Percentiles rank a stretch among this genome's conserved stretches.
These are phyloP conservation scores for Geosmithia putterillii DNA, from an alignment of 2,329 filamentous ascomycete genomes.

Conservation along the genomic window DNA sequence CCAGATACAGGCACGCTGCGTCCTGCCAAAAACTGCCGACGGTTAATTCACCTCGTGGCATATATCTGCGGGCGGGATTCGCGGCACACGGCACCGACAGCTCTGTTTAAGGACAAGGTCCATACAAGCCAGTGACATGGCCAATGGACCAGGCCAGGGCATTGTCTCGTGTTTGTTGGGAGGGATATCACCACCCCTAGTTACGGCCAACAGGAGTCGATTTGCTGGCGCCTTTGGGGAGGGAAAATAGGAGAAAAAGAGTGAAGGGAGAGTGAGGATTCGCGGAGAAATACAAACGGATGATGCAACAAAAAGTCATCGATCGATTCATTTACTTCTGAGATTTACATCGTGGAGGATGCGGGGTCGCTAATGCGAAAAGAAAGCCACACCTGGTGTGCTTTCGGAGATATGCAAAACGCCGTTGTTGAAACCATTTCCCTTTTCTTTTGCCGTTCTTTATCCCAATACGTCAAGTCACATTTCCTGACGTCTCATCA, in stretches of 20 bases:
- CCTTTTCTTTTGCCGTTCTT: slow-evolving; percentile 1
- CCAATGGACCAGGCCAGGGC: background rate
- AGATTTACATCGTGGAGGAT: slow-evolving; percentile 28
- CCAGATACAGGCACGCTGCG: too few relatives aligned
- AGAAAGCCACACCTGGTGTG: slow-evolving; percentile 11
- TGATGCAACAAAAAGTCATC: too few relatives aligned
- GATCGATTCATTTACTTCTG: background rate
- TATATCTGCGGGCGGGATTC: background rate
- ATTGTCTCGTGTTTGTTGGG: background rate
- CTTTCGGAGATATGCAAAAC: slow-evolving; percentile 11
- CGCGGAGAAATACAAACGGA: too few relatives aligned
- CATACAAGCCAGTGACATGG: background rate
- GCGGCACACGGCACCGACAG: background rate
- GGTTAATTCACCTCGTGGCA: too few relatives aligned
- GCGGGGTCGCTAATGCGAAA: slow-evolving; percentile 18
- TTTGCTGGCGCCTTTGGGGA: too few relatives aligned
- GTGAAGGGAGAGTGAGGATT: too few relatives aligned
- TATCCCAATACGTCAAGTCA: background rate
- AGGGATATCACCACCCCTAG: too few relatives aligned
- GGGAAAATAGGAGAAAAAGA: background rate
- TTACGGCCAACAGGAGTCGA: too few relatives aligned
- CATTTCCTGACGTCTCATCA: slow-evolving; percentile 28
- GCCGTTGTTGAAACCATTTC: slow-evolving; percentile 41
- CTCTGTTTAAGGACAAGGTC: background rate
- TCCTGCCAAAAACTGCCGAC: too few relatives aligned